These are phyloP conservation scores for Tetradesmus obliquus DNA, from an alignment of 139 green algal genomes.

Conservation along the genomic window DNA sequence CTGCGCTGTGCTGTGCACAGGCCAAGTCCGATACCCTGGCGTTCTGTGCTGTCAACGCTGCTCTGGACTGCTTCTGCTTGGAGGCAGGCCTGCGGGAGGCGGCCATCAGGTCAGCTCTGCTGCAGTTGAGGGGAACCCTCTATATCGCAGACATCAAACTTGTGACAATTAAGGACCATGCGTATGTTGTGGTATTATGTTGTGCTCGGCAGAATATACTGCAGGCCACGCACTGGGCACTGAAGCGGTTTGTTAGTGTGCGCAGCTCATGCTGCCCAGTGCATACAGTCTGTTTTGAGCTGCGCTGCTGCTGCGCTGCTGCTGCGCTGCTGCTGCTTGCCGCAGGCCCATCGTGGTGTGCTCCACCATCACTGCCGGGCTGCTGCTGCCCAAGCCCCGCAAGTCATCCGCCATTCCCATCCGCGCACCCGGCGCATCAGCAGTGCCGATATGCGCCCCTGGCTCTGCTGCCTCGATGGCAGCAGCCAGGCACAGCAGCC, in stretches of 20 bases:
- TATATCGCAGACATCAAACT: no score
- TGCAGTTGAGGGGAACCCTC: background rate
- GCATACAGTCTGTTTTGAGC: no score
- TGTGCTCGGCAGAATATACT: no score
- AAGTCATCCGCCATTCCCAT: background rate
- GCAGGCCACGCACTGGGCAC: no score
- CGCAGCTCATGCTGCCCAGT: no score
- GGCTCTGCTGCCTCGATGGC: background rate
- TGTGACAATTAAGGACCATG: no score
- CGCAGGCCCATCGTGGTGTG: conserved; percentile 4
- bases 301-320: background rate
- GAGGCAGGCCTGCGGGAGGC: background rate
- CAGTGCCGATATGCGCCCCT: background rate
- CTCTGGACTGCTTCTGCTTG: background rate
- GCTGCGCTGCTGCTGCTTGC: background rate
- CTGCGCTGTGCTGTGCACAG: background rate
- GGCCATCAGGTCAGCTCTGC: background rate
- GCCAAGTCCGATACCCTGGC: background rate
- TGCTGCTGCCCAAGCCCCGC: conserved; percentile 6
- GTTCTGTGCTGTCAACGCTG: background rate
- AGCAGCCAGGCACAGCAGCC: conserved; percentile 3
- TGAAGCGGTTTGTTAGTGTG: no score
- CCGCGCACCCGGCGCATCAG: background rate
- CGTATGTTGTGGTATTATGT: no score
- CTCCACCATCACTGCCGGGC: background rate